Conservation (phyloP, 2,329 filamentous ascomycete genomes). For the Chrysosporium queenslandicum region DNA sequence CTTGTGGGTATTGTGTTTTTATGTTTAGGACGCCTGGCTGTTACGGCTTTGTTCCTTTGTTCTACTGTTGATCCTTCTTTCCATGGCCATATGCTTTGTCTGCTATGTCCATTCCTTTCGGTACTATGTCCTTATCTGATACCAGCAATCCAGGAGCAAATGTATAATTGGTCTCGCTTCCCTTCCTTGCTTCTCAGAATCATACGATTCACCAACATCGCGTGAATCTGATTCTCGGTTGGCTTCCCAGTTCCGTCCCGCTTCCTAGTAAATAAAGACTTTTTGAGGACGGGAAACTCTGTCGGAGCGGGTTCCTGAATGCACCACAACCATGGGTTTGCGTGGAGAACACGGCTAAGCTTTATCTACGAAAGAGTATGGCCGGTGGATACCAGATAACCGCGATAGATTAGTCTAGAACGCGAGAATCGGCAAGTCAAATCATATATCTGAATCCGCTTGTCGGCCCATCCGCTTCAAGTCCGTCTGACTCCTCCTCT, state of each 20-base stretch:
- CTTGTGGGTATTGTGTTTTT: too few relatives aligned
- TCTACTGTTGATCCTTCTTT: too few relatives aligned
- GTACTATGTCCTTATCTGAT: too few relatives aligned
- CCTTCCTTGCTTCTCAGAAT: background rate
- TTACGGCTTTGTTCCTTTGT: too few relatives aligned
- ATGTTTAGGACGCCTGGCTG: too few relatives aligned
- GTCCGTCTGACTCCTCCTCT: conserved; percentile 43
- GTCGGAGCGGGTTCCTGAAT: background rate
- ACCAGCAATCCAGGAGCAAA: too few relatives aligned
- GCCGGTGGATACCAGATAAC: too few relatives aligned
- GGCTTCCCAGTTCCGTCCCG: background rate
- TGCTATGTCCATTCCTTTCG: too few relatives aligned
- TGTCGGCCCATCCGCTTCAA: conserved; percentile 40
- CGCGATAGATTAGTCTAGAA: too few relatives aligned
- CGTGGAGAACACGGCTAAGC: background rate
- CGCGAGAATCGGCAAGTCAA: background rate
- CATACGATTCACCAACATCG: background rate
- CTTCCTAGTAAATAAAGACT: background rate
- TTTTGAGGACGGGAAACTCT: background rate
- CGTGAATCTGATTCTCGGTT: background rate
- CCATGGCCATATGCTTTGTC: too few relatives aligned
- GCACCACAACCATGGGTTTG: background rate
- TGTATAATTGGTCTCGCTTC: background rate
- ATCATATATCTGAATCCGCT: conserved; percentile 44
- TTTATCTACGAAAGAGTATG: too few relatives aligned